Conservation (phyloP, 805 yeast genomes). For the Sungouiella thailandica region DNA sequence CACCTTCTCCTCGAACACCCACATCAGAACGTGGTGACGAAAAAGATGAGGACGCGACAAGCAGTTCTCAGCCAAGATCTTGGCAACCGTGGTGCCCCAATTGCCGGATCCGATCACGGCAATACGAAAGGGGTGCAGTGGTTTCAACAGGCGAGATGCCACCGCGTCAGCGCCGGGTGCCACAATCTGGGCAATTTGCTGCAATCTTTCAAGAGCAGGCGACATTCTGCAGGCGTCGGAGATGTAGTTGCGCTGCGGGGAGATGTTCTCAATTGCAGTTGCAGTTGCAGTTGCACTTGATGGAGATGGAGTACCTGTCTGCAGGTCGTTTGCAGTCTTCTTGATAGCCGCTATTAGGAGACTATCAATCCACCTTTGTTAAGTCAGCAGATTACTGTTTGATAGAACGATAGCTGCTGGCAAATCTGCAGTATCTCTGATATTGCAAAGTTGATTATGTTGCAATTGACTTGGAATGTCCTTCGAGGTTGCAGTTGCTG, state of each 20-base stretch:
- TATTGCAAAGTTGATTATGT: too few species aligned
- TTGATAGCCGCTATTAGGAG: too few species aligned
- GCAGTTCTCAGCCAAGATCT: slow-evolving; percentile 87
- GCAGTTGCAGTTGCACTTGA: neutral
- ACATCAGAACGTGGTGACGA: slow-evolving; percentile 77
- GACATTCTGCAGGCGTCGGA: slow-evolving; percentile 2
- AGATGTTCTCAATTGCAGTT: too few species aligned
- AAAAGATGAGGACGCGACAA: slow-evolving; percentile 68
- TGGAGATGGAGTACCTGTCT: neutral
- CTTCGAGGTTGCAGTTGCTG: too few species aligned
- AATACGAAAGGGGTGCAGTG: slow-evolving; percentile 29
- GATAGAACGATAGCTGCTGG: too few species aligned
- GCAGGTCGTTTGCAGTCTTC: too few species aligned
- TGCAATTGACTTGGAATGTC: too few species aligned
- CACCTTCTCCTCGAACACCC: slow-evolving; percentile 89
- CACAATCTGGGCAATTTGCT: slow-evolving; percentile 14
- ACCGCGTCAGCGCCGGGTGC: slow-evolving; percentile 9
- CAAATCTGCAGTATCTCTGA: too few species aligned
- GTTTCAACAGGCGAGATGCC: slow-evolving; percentile 3
- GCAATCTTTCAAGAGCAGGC: slow-evolving; percentile 14
- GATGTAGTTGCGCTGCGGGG: neutral
- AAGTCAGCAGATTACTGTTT: too few species aligned
- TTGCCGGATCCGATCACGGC: slow-evolving; percentile 85
- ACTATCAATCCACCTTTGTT: too few species aligned
- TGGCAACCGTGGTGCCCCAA: slow-evolving; percentile 98